Percentiles rank a stretch among this genome's conserved stretches.
Evolutionary conservation across 352 stramenopile genomes (phyloP).

Genomic region (Phytophthora kernoviae): DNA sequence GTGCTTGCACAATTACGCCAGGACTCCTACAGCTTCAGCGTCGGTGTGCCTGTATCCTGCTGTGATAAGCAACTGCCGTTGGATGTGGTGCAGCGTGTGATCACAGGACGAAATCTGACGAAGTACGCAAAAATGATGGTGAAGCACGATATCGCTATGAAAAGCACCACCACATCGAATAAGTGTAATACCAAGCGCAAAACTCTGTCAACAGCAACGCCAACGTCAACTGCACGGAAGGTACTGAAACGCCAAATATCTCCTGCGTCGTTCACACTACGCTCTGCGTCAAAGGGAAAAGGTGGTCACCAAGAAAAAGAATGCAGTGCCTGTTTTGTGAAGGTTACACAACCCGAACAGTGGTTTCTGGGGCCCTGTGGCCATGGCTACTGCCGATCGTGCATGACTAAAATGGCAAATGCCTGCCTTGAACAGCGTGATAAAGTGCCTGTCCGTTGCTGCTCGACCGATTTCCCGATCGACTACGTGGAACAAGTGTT

Average conservation of each 20-base stretch:
- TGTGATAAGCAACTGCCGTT: constrained; percentile 40
- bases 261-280: background rate
- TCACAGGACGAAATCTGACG: constrained; percentile 24
- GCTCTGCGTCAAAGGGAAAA: constrained; percentile 5
- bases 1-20: constrained; percentile 34
- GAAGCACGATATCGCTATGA: constrained; percentile 12
- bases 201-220: background rate
- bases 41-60: constrained; percentile 40
- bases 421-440: constrained; percentile 35
- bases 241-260: constrained; percentile 15
- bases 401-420: constrained; percentile 39
- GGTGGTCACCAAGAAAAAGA: constrained; percentile 1
- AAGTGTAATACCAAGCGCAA: constrained; percentile 25
- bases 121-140: constrained; percentile 41
- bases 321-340: constrained; percentile 35
- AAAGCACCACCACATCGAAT: background rate
- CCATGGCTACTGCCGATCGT: constrained; percentile 49
- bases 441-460: constrained; percentile 46
- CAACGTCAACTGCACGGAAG: background rate
- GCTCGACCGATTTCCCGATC: constrained; percentile 41
- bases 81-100: constrained; percentile 31
- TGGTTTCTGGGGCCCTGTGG: constrained; percentile 28
- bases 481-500: constrained; percentile 35
- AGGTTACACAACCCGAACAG: constrained; percentile 5
- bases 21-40: constrained; percentile 20